A percentile compares a stretch with the other conserved stretches of the same genome.
These are phyloP conservation scores for Neurospora intermedia DNA, from an alignment of 495 filamentous ascomycete genomes.

Conservation along the genomic window DNA sequence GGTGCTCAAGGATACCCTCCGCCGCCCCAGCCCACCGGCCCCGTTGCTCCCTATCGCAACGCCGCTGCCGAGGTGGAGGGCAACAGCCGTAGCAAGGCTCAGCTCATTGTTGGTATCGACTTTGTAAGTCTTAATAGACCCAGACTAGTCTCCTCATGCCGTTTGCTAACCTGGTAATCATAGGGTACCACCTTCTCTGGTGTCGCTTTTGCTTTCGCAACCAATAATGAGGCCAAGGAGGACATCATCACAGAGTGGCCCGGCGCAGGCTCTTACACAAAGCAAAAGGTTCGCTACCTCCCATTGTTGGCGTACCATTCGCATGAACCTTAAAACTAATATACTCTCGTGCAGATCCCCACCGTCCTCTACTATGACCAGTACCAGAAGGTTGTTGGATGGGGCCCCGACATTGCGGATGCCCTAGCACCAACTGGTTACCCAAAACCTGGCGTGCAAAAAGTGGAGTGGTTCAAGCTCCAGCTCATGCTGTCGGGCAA, in stretches of 20 bases:
- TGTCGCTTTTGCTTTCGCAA: slow-evolving; percentile 66
- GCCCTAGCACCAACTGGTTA: slow-evolving; percentile 64
- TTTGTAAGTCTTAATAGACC: slow-evolving; percentile 46
- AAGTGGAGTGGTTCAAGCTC: slow-evolving; percentile 72
- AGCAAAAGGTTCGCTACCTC: slow-evolving; percentile 49
- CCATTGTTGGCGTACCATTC: background rate
- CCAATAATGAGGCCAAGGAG: slow-evolving; percentile 66
- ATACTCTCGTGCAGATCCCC: slow-evolving; percentile 44
- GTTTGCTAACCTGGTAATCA: slow-evolving; percentile 14
- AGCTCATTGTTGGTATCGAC: slow-evolving; percentile 72
- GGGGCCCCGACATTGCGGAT: slow-evolving; percentile 68
- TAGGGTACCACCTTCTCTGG: slow-evolving; percentile 69
- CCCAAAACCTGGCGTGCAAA: slow-evolving; percentile 65
- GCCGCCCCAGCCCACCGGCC: slow-evolving; percentile 31
- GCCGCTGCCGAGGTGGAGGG: slow-evolving; percentile 77
- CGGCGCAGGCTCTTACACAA: slow-evolving; percentile 62
- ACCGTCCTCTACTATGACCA: slow-evolving; percentile 69
- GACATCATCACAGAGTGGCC: slow-evolving; percentile 74
- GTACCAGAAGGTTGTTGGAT: slow-evolving; percentile 67
- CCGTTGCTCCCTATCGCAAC: slow-evolving; percentile 37
- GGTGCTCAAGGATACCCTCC: slow-evolving; percentile 30
- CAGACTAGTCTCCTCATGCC: background rate
- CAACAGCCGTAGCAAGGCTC: slow-evolving; percentile 66
- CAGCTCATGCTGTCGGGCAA: slow-evolving; percentile 70
- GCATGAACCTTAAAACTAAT: background rate